Base-by-base conservation (phyloP, 2,329 filamentous ascomycete genomes). In the Fusarium torulosum region DNA sequence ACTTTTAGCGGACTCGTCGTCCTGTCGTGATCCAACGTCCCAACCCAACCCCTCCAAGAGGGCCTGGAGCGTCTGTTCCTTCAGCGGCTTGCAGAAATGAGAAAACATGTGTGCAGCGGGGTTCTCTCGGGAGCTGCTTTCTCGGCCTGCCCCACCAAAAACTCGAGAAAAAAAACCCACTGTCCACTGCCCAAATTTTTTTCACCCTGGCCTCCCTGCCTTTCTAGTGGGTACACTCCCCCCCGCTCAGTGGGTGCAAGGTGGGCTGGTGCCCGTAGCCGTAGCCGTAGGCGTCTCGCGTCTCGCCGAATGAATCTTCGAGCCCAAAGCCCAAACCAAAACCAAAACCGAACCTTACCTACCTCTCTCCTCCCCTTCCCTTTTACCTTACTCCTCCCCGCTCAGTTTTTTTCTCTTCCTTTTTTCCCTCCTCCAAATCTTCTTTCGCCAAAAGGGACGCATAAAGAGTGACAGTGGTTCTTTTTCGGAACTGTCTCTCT, bases 391-490 rank as follows among this genome's bases (percentile, higher is more conserved):
- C 72, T 69, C 71, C 71, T 71, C 69, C 72, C 70, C 73, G 64
- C 68, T 63, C 70, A 69, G 70, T 68, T 70, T 70, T 71, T 69
- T 66, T 66, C 59, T 62, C 67, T 70, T 63, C 43, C 41, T 59
- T 56, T 53, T 66, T 53, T 62, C 63, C 60, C 61, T 59, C 58
- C 55, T 53, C 59, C 62, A 63, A 64, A 61, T 55, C 64, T 68
- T 70, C 61, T 70, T 59, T 72, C 70, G 66, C 69, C 64, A 71
- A 74, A 74, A 78, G 77, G 72, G 77, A 78, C 77, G 75, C 75
- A 75, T 77, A 74, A 75, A 78, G 77, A 79, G 77, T 75, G 78
- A 72, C 79, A 79, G 78, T 79, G 73, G 76, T 75, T 72, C 72
- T 66, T 68, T 56, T 64, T 59, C 59, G 74, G 59, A 75, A 75